Base-by-base conservation (phyloP, 352 stramenopile species). In the Phytophthora sojae region DNA sequence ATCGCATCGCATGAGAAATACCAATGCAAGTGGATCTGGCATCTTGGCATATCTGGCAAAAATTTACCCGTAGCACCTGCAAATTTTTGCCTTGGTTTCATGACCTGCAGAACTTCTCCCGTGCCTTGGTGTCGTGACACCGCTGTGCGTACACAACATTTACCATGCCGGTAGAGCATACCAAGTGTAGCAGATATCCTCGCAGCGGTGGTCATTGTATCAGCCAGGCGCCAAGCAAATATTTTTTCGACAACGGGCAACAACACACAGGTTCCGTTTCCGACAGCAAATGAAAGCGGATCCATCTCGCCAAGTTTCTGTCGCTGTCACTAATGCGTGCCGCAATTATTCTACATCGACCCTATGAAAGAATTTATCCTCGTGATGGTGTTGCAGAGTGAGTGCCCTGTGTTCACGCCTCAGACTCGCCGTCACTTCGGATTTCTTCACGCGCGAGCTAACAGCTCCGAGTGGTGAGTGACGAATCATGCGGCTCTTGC, bases 361-460 rank as follows among this genome's bases (percentile, higher is more conserved):
- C 26, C 59, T 30, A 53, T 25, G 37, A 23, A 19, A 4, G 14
- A 71, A 71, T 47, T 66, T 71, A 66, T 71, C 64, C 15, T 71
- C n/a, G 26, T 45, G 57, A 71, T 71, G 56, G 64, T 71, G 50
- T 32, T 56, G 52, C 30, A 67, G 49, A 56, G 35, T 29, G 4
- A 59, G 6, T 26, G 4, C n/a, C 8, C 25, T 45, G 15, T 6
- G 4, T 17, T 15, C 9, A n/a, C 30, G 4, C 25, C 29, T 58
- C 30, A 47, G 64, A 37, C 17, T 39, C 12, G 19, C 37, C 61
- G 50, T 56, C 42, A 63, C 32, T 68, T 68, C 52, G 32, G 15
- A 12, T 63, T 67, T 73, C 23, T 64, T 29, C 21, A 50, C 30
- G 25, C 23, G 29, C 26, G 47, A 37, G 37, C 23, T 70, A 5